Evolutionary conservation across 352 stramenopile species (phyloP).

Genomic region (Globisporangium echinulatum): DNA sequence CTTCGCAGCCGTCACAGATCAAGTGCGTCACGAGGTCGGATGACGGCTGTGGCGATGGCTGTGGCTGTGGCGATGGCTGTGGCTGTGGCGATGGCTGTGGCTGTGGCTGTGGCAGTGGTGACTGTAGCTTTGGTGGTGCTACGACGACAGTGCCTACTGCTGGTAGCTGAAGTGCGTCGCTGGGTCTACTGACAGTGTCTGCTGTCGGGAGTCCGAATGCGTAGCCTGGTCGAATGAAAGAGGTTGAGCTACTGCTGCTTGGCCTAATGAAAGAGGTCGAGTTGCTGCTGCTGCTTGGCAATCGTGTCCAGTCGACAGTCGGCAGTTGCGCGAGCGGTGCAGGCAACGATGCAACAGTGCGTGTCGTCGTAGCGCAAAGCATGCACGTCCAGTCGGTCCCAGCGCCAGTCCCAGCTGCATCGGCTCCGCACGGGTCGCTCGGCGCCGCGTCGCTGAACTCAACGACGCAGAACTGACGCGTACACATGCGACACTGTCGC

Average conservation of each 20-base stretch:
- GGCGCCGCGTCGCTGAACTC: not conserved
- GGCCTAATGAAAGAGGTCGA: no score
- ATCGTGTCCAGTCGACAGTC: not conserved
- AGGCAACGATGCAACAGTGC: not conserved
- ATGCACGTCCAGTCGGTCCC: not conserved
- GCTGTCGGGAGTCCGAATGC: no score
- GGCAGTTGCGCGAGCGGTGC: no score
- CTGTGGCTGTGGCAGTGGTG: no score
- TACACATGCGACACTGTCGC: not conserved
- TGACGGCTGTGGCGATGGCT: not conserved
- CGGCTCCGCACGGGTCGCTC: not conserved
- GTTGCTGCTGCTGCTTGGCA: not conserved
- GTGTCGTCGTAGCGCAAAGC: not conserved
- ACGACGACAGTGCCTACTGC: no score
- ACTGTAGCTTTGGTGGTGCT: no score
- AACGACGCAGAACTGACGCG: not conserved
- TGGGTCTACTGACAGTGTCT: no score
- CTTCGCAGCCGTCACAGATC: conserved; percentile 36
- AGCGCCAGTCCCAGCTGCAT: not conserved
- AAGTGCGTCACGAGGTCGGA: conserved; percentile 20
- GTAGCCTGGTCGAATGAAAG: no score
- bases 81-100: no score
- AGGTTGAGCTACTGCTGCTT: no score
- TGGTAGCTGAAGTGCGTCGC: no score
- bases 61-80: not conserved